Evolutionary conservation across 345 rosid species (phyloP).

Genomic region (Brassica cretica): DNA sequence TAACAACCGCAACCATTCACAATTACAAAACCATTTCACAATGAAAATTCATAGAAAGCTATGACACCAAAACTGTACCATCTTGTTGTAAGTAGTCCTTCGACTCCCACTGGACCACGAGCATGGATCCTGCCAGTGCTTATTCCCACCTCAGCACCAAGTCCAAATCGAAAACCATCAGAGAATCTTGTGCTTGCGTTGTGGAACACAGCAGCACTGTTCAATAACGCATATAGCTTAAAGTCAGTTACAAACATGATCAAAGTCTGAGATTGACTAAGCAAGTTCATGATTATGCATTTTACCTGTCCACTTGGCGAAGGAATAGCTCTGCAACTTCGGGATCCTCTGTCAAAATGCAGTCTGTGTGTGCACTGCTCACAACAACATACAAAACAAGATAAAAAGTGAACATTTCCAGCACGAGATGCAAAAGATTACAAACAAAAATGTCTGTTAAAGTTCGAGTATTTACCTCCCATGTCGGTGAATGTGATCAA

Average conservation of each 20-base stretch:
- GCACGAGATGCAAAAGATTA: not conserved
- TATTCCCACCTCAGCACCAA: slow-evolving; percentile 99
- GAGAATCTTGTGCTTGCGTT: slow-evolving; percentile 97
- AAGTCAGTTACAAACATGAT: slow-evolving; percentile 5
- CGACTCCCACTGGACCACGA: slow-evolving; percentile 99
- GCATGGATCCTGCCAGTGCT: slow-evolving; percentile 98
- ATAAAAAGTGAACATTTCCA: not conserved
- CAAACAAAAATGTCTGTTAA: not conserved
- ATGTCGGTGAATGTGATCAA: slow-evolving; percentile 83
- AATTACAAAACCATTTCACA: not conserved
- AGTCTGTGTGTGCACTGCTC: slow-evolving; percentile 92
- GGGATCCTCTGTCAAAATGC: slow-evolving; percentile 73
- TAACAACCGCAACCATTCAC: slow-evolving; percentile 7
- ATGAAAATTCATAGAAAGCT: not conserved
- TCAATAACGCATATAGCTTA: slow-evolving; percentile 20
- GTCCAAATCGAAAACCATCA: slow-evolving; percentile 93
- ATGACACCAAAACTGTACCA: slow-evolving; percentile 50
- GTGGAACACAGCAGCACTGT: slow-evolving; percentile 98
- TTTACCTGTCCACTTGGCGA: slow-evolving; percentile 81
- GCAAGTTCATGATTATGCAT: not conserved
- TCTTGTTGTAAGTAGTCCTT: slow-evolving; percentile 91
- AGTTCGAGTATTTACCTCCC: slow-evolving; percentile 60
- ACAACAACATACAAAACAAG: not conserved
- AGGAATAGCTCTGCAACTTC: slow-evolving; percentile 77
- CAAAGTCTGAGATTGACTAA: not conserved